phyloP scores from a whole-genome alignment of 1,284 basidiomycete genomes.

The Grifola frondosa region DNA sequence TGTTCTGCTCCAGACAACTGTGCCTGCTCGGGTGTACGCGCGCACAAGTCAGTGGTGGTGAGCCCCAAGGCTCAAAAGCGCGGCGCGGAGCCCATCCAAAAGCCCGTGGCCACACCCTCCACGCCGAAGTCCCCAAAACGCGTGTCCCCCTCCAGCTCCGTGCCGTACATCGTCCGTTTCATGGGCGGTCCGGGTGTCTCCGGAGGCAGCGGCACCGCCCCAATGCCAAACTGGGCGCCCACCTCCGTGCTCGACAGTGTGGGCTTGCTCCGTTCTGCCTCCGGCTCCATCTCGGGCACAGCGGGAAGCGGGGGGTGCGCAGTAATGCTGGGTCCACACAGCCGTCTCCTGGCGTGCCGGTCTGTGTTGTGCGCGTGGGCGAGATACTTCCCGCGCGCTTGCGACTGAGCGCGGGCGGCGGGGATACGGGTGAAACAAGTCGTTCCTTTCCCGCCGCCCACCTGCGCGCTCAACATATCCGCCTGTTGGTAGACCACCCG shows the following conservation, averaged over 20 bases:
- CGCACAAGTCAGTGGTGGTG: slow-evolving; percentile 13
- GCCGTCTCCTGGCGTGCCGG: slow-evolving; percentile 9
- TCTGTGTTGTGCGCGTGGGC: slow-evolving; percentile 8
- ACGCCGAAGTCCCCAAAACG: slow-evolving; percentile 81
- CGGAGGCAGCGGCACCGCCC: slow-evolving; percentile 25
- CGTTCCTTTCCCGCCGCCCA: slow-evolving; percentile 30
- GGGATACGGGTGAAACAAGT: slow-evolving; percentile 29
- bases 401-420: slow-evolving; percentile 17
- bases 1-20: too few relatives aligned
- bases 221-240: slow-evolving; percentile 26
- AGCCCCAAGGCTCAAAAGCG: slow-evolving; percentile 26
- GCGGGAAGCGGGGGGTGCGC: slow-evolving; percentile 19
- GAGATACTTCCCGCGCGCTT: slow-evolving; percentile 10
- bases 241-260: slow-evolving; percentile 27
- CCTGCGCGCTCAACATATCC: slow-evolving; percentile 30
- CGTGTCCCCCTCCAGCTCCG: slow-evolving; percentile 70
- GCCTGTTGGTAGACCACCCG: slow-evolving; percentile 33
- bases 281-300: slow-evolving; percentile 15
- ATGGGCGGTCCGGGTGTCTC: slow-evolving; percentile 37
- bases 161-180: slow-evolving; percentile 77
- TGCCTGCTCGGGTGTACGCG: too few relatives aligned
- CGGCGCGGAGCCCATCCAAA: slow-evolving; percentile 46
- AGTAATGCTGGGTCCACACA: slow-evolving; percentile 23
- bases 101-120: slow-evolving; percentile 67
- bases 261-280: slow-evolving; percentile 7